These are phyloP conservation scores for Sporothrix humicola DNA, from an alignment of 2,329 filamentous ascomycete genomes.

Conservation along the genomic window DNA sequence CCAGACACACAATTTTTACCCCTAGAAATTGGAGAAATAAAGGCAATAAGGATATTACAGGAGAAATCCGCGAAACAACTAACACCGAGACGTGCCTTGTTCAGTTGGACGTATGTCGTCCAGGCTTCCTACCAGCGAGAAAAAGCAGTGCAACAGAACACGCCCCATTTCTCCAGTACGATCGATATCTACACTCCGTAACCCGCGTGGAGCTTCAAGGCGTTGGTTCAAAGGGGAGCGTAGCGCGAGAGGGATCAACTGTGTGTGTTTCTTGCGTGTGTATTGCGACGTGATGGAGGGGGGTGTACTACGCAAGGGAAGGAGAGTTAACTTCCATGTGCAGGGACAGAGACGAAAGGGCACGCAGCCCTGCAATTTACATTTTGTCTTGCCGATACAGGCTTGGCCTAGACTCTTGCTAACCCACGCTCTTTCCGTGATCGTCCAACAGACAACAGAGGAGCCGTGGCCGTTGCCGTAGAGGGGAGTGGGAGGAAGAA, in stretches of 20 bases:
- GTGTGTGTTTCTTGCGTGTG: background rate
- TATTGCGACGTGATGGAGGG: background rate
- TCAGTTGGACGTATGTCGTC: background rate
- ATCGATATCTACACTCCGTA: background rate
- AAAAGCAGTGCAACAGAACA: background rate
- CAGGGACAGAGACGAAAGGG: background rate
- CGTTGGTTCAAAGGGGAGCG: slow-evolving; percentile 4
- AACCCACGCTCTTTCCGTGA: background rate
- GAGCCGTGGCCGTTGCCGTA: background rate
- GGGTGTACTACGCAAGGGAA: background rate
- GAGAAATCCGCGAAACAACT: background rate
- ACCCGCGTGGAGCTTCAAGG: background rate
- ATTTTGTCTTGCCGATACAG: background rate
- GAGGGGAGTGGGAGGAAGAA: background rate
- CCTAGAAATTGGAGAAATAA: background rate
- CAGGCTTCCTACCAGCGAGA: background rate
- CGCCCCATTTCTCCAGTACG: background rate
- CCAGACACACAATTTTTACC: slow-evolving; percentile 14
- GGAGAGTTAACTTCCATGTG: background rate
- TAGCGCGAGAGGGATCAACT: slow-evolving; percentile 4
- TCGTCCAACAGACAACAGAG: background rate
- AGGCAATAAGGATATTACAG: background rate
- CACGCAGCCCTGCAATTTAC: background rate
- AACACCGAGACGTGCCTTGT: background rate
- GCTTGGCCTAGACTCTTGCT: slow-evolving; percentile 17